Conservation (phyloP, 257 asterid genomes). For the Eustoma russellianum region DNA sequence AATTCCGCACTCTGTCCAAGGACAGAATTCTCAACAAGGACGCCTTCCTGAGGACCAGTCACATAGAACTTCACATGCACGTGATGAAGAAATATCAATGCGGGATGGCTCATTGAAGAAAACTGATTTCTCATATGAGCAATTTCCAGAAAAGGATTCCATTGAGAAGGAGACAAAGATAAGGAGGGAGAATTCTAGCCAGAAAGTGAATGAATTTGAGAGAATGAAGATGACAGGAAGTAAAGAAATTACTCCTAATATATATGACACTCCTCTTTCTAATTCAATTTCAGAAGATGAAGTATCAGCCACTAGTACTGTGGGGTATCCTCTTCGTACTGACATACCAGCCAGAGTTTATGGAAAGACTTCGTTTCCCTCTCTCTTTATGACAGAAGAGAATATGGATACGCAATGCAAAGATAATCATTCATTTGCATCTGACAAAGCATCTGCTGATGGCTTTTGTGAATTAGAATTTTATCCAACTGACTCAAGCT, state of each 20-base stretch:
- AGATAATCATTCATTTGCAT: constrained; percentile 23
- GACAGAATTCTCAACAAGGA: constrained; percentile 27
- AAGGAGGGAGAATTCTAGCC: constrained; percentile 41
- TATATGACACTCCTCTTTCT: constrained; percentile 17
- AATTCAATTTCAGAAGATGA: constrained; percentile 27
- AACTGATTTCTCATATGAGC: constrained; percentile 32
- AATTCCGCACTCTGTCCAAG: constrained; percentile 27
- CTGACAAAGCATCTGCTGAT: constrained; percentile 25
- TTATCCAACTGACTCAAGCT: constrained; percentile 27
- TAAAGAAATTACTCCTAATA: constrained; percentile 30
- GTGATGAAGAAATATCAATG: constrained; percentile 25
- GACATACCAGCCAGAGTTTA: constrained; percentile 19
- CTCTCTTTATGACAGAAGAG: constrained; percentile 30
- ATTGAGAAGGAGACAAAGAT: constrained; percentile 33
- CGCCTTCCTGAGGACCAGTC: constrained; percentile 29
- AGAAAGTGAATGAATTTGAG: constrained; percentile 33
- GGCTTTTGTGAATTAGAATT: constrained; percentile 33
- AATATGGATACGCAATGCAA: constrained; percentile 26
- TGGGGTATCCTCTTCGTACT: constrained; percentile 22
- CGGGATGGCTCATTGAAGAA: constrained; percentile 27
- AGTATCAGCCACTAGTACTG: constrained; percentile 25
- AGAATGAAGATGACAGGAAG: constrained; percentile 30
- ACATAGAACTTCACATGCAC: constrained; percentile 22
- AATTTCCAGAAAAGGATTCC: constrained; percentile 31
- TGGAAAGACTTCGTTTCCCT: constrained; percentile 23